Conservation (phyloP, 441 rosid species). For the Pelargonium fulgidum region DNA sequence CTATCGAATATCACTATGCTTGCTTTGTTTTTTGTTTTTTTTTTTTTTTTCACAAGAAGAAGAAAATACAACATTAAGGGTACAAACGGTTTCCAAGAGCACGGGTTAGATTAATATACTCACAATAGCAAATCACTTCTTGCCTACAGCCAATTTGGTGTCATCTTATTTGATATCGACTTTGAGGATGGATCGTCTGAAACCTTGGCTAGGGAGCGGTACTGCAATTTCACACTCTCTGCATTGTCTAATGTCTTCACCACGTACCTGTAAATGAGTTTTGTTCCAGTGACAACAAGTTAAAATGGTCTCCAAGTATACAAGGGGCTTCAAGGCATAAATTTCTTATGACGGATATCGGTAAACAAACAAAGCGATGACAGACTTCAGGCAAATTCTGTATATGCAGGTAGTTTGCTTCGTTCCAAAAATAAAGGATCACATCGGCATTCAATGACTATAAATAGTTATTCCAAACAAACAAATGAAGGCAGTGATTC, state of each 20-base stretch:
- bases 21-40: neutral
- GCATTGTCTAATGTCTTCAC: constrained; percentile 91
- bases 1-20: neutral
- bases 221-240: constrained; percentile 89
- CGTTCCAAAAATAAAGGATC: neutral
- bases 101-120: neutral
- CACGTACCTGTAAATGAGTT: constrained; percentile 58
- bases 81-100: neutral
- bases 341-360: too few species aligned
- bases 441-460: too few species aligned
- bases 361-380: neutral
- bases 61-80: neutral
- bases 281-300: constrained; percentile 5
- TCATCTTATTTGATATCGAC: constrained; percentile 43
- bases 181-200: constrained; percentile 36
- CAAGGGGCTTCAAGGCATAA: neutral
- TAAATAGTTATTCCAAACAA: too few species aligned
- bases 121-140: neutral
- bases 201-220: constrained; percentile 77
- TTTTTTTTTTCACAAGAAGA: neutral
- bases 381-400: neutral
- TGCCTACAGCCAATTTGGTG: constrained; percentile 46
- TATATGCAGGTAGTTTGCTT: neutral
- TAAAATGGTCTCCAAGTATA: neutral
- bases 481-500: too few species aligned